phyloP scores from a whole-genome alignment of 1,139 yeast genomes.

The Scheffersomyces illinoinensis region DNA sequence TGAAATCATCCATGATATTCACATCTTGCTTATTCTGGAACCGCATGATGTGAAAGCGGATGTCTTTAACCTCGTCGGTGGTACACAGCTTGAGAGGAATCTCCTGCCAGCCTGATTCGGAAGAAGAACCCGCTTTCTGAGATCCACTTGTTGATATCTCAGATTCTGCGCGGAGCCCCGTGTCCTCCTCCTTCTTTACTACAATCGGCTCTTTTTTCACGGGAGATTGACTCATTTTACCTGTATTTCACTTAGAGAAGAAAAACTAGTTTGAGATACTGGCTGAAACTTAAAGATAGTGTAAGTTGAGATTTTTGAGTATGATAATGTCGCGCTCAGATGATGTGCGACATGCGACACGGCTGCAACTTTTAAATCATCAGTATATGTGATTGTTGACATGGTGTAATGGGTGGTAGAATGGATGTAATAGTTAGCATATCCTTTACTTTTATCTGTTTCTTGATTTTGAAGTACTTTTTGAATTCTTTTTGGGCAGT shows the following conservation, averaged over 20 bases:
- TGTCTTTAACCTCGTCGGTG: constrained; percentile 68
- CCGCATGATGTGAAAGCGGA: constrained; percentile 78
- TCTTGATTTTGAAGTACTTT: no score
- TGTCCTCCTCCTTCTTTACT: constrained; percentile 22
- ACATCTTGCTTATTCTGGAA: constrained; percentile 74
- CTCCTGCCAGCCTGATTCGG: constrained; percentile 50
- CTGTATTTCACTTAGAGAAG: not conserved
- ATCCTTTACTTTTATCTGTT: not conserved
- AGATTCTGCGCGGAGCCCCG: constrained; percentile 3
- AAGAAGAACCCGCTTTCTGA: constrained; percentile 1
- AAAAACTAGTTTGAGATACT: not conserved
- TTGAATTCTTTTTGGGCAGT: no score
- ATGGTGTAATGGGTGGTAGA: not conserved
- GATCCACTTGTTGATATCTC: constrained; percentile 2
- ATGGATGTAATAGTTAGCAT: not conserved
- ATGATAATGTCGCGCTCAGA: not conserved
- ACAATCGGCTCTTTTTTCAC: constrained; percentile 24
- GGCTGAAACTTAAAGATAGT: no score
- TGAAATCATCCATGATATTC: constrained; percentile 70
- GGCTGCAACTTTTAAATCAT: not conserved
- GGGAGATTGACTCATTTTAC: constrained; percentile 24
- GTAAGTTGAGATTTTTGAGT: not conserved
- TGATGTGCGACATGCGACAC: not conserved
- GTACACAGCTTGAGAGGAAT: constrained; percentile 75
- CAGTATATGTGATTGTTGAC: not conserved